These are phyloP conservation scores for Pythium graminicola DNA, from an alignment of 352 stramenopile genomes.

Conservation along the genomic window DNA sequence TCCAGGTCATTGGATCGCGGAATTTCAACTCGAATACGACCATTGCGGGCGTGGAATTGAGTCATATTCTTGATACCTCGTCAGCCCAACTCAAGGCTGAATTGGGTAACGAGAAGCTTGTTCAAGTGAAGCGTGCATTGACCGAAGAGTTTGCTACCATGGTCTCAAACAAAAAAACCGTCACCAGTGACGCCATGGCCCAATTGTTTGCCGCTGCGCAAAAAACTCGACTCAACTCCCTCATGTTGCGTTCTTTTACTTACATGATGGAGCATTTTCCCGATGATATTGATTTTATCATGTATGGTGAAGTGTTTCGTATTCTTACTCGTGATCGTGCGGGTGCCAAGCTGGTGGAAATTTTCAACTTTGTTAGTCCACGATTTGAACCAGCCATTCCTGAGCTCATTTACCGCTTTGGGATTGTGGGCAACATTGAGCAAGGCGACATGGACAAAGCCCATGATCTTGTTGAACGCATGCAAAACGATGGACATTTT, in stretches of 20 bases:
- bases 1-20: background rate
- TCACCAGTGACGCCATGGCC: slow-evolving; percentile 40
- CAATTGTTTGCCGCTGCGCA: slow-evolving; percentile 48
- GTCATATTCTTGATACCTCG: slow-evolving; percentile 37
- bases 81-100: slow-evolving; percentile 32
- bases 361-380: slow-evolving; percentile 42
- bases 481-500: slow-evolving; percentile 44
- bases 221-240: slow-evolving; percentile 35
- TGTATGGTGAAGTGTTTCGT: slow-evolving; percentile 59
- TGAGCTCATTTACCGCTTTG: slow-evolving; percentile 69
- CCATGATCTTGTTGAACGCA: slow-evolving; percentile 41
- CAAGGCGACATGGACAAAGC: slow-evolving; percentile 39
- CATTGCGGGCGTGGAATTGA: slow-evolving; percentile 40
- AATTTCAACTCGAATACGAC: slow-evolving; percentile 3
- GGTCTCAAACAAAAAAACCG: slow-evolving; percentile 29
- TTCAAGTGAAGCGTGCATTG: slow-evolving; percentile 34
- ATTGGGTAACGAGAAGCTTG: slow-evolving; percentile 28
- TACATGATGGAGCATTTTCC: slow-evolving; percentile 42
- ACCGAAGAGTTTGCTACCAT: slow-evolving; percentile 28
- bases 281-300: slow-evolving; percentile 46
- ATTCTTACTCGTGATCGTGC: slow-evolving; percentile 34
- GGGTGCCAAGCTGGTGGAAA: slow-evolving; percentile 31
- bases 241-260: slow-evolving; percentile 46
- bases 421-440: slow-evolving; percentile 52
- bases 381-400: slow-evolving; percentile 37